Base-by-base conservation (phyloP, 305 asterid species). In the Ilex paraguariensis region DNA sequence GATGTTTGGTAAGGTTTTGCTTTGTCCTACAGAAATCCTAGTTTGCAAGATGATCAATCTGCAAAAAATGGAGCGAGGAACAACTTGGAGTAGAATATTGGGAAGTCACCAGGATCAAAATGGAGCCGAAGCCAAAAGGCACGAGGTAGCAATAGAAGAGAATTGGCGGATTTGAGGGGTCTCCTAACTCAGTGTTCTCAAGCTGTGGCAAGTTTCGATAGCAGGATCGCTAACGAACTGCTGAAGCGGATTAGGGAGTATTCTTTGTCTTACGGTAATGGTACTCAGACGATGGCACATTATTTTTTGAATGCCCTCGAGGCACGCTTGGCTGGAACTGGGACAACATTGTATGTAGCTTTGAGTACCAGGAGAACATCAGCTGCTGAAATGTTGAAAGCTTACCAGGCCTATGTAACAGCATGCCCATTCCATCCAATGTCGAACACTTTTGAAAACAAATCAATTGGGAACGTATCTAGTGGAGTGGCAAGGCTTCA, bases 341-440 rank as follows among this genome's bases (percentile, higher is more conserved):
- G 65, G 8, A 14, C 44, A 30, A 6, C 8, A 2, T 6, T 50
- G 2, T 61, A 48, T 49, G 28, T 44, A 31, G 57, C 57, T 49
- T 14, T 45, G 2, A 15, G 7, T 46, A 32, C 56, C 9, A 28
- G 56, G 13, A 49, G 55, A 39, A 32, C 32, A 61, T 30, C 65
- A 13, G 13, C 56, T 46, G 40, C 40, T 12, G 55, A 51, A 28
- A 50, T 61, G 28, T 21, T 21, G 28, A 21, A 21, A 21, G 28
- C 28, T 21, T 21, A 21, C 28, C 2, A 2, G 28, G 5, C 30
- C 31, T 59, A 40, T 59, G 53, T 59, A 10, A 59, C 54, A 10
- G 52, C 68, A 7, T 63, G 68, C 15, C 68, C 68, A 40, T 63
- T 53, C 61, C 36, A 54, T 17, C 36, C 30, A n/a, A 17, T 63